These are phyloP conservation scores for Alternaria postmessia DNA, from an alignment of 2,329 filamentous ascomycete genomes.

Conservation along the genomic window DNA sequence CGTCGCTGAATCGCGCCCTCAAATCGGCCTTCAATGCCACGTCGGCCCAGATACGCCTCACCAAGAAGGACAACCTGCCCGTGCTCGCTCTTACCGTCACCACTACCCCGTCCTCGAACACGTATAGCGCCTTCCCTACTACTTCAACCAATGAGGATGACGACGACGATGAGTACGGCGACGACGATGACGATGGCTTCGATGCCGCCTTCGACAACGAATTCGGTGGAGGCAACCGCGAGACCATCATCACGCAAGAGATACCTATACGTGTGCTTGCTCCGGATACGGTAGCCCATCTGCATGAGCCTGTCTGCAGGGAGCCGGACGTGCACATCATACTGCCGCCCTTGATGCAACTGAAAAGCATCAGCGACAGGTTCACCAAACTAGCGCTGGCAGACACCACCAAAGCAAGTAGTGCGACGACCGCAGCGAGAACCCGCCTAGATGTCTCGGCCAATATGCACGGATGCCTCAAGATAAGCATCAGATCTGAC, in stretches of 20 bases:
- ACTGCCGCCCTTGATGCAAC: slow-evolving; percentile 82
- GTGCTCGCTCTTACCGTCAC: slow-evolving; percentile 90
- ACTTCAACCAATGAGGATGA: slow-evolving; percentile 34
- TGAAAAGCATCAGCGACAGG: slow-evolving; percentile 93
- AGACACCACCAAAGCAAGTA: slow-evolving; percentile 49
- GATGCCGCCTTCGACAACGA: slow-evolving; percentile 36
- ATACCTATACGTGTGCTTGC: slow-evolving; percentile 92
- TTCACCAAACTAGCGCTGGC: slow-evolving; percentile 79
- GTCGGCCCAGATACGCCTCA: slow-evolving; percentile 84
- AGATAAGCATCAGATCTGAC: slow-evolving; percentile 82
- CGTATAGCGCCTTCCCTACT: slow-evolving; percentile 50
- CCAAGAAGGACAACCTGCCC: slow-evolving; percentile 88
- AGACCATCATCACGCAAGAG: slow-evolving; percentile 93
- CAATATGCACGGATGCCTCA: slow-evolving; percentile 91
- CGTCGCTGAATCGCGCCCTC: slow-evolving; percentile 86
- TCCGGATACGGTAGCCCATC: slow-evolving; percentile 83
- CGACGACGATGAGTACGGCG: slow-evolving; percentile 33
- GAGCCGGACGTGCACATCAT: slow-evolving; percentile 95
- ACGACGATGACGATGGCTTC: slow-evolving; percentile 38
- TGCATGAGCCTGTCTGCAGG: slow-evolving; percentile 89
- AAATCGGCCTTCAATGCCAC: slow-evolving; percentile 84
- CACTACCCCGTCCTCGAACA: slow-evolving; percentile 68
- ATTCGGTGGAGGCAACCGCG: slow-evolving; percentile 68
- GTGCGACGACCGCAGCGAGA: slow-evolving; percentile 36
- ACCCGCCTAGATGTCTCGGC: slow-evolving; percentile 82